A percentile compares a stretch with the other conserved stretches of the same genome.
Conservation (phyloP, 371 early-diverging fungal genomes). For the Lichtheimia ornata region DNA sequence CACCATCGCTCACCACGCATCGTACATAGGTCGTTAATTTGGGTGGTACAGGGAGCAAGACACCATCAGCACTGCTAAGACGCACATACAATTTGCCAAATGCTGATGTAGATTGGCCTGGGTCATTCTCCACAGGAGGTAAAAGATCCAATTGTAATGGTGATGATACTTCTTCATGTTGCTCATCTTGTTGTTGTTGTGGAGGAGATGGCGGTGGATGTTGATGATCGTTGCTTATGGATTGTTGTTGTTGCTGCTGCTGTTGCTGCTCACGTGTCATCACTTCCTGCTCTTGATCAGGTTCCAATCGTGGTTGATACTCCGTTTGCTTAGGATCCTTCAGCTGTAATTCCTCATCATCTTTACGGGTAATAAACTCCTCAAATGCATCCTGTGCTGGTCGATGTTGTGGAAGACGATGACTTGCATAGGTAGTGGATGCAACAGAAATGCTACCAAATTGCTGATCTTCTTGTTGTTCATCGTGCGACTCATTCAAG, state of each 20-base stretch:
- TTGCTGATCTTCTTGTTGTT: background rate
- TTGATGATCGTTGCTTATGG: background rate
- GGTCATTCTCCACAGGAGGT: slow-evolving; percentile 2
- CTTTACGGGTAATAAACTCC: background rate
- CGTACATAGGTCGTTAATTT: slow-evolving; percentile 44
- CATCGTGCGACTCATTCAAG: background rate
- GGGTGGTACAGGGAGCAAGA: slow-evolving; percentile 38
- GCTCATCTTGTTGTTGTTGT: background rate
- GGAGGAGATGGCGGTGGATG: background rate
- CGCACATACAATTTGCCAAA: slow-evolving; percentile 45
- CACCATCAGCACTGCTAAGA: slow-evolving; percentile 35
- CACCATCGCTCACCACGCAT: slow-evolving; percentile 48
- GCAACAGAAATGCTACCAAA: slow-evolving; percentile 11
- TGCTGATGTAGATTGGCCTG: slow-evolving; percentile 5
- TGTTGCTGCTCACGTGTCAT: background rate
- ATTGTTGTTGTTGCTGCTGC: background rate
- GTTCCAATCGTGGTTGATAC: no score
- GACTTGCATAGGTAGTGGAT: background rate
- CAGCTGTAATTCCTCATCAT: no score
- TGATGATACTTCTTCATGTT: background rate
- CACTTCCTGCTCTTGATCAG: no score
- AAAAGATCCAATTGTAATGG: background rate
- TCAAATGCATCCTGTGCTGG: slow-evolving; percentile 1
- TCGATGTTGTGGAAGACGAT: slow-evolving; percentile 8
- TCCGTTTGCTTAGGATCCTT: no score